Evolutionary conservation across 129 eudicot genomes (phyloP).

Genomic region (Smallanthus sonchifolius): DNA sequence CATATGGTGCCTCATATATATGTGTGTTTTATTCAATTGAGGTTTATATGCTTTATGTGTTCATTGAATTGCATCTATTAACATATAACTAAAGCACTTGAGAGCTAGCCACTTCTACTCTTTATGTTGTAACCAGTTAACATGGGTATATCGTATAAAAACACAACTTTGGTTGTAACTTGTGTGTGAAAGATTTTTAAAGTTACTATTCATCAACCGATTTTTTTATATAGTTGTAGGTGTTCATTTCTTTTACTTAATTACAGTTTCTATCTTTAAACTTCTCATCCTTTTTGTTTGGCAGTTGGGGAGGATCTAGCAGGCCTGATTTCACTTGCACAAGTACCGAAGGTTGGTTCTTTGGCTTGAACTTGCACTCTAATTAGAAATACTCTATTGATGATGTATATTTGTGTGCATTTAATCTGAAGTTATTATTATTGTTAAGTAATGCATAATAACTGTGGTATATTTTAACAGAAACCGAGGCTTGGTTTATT

Average conservation of each 20-base stretch:
- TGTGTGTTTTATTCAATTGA: background rate
- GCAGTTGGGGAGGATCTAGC: constrained; percentile 99
- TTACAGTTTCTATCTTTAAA: constrained; percentile 1
- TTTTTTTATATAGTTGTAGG: background rate
- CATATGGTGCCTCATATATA: background rate
- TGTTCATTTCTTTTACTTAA: background rate
- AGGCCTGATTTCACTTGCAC: constrained; percentile 96
- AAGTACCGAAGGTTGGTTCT: constrained; percentile 87
- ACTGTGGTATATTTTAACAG: constrained; percentile 34
- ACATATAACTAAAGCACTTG: background rate
- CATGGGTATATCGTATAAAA: background rate
- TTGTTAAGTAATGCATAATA: background rate
- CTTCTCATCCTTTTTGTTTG: constrained; percentile 11
- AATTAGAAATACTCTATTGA: background rate
- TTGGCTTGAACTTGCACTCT: constrained; percentile 16
- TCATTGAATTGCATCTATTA: background rate
- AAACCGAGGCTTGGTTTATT: constrained; percentile 98
- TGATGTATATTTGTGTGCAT: background rate
- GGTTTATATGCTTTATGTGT: background rate
- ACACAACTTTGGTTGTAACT: background rate
- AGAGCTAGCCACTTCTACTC: background rate
- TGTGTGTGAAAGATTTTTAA: background rate
- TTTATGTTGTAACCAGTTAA: background rate
- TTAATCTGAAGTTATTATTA: background rate
- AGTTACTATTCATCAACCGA: background rate